Evolutionary conservation across 257 asterid species (phyloP).

Genomic region (Penstemon eatonii): DNA sequence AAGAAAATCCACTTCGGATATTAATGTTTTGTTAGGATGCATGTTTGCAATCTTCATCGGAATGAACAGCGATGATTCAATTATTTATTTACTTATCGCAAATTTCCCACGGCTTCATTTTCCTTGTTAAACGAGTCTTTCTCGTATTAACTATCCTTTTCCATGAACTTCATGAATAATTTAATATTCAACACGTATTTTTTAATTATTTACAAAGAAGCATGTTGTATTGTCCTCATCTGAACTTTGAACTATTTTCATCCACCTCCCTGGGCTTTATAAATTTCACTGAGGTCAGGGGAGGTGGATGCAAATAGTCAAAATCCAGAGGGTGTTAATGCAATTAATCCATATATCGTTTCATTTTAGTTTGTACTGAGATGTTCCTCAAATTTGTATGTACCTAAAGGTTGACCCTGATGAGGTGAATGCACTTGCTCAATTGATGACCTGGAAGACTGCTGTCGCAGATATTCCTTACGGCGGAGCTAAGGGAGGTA

Average conservation of each 20-base stretch:
- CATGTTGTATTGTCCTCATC: background rate
- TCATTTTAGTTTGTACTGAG: slow-evolving; percentile 18
- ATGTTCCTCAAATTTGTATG: slow-evolving; percentile 12
- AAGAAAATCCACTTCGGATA: background rate
- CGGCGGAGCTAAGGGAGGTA: slow-evolving; percentile 91
- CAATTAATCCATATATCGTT: too few relatives aligned
- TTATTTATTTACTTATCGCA: too few relatives aligned
- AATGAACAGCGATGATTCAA: too few relatives aligned
- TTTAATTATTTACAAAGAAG: background rate
- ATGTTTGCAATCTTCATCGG: background rate
- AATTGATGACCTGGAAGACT: slow-evolving; percentile 88
- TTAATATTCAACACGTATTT: background rate
- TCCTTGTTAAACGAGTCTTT: background rate
- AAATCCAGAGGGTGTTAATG: too few relatives aligned
- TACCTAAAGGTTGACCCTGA: slow-evolving; percentile 64
- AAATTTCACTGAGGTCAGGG: too few relatives aligned
- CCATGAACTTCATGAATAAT: background rate
- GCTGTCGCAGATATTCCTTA: slow-evolving; percentile 76
- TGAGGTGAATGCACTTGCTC: slow-evolving; percentile 88
- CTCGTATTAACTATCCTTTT: background rate
- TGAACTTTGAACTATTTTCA: too few relatives aligned
- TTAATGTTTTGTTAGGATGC: background rate
- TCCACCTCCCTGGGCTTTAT: too few relatives aligned
- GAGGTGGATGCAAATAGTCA: too few relatives aligned
- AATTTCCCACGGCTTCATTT: too few relatives aligned